phyloP scores from a whole-genome alignment of 2,329 filamentous ascomycete species.

The Claviceps quebecensis region DNA sequence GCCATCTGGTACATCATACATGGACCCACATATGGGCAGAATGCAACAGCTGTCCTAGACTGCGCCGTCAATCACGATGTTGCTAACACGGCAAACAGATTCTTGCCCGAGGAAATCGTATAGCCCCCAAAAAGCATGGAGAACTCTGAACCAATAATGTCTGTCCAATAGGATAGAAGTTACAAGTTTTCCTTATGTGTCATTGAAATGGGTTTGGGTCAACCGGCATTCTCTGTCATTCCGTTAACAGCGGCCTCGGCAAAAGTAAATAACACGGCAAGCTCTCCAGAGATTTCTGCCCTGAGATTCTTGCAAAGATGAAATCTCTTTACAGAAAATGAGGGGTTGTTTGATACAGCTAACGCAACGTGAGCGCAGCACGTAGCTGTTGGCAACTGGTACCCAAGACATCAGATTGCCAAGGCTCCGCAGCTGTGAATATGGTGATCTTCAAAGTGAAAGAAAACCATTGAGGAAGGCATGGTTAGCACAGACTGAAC shows the following conservation, averaged over 20 bases:
- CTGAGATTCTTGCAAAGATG: background rate
- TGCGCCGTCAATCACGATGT: too few species aligned
- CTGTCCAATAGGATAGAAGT: too few species aligned
- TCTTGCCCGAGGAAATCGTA: too few species aligned
- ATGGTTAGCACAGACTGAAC: background rate
- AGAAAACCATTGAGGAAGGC: background rate
- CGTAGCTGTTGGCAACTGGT: background rate
- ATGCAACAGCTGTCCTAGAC: too few species aligned
- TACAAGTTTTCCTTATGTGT: too few species aligned
- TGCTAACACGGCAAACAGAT: too few species aligned
- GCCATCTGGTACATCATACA: too few species aligned
- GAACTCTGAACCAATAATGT: too few species aligned
- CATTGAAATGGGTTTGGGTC: too few species aligned
- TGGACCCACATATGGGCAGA: too few species aligned
- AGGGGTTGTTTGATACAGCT: background rate
- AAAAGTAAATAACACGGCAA: background rate
- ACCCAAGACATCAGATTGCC: background rate
- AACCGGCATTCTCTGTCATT: background rate
- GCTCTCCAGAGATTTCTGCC: too few species aligned
- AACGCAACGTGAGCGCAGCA: background rate
- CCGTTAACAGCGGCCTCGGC: background rate
- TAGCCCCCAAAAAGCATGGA: too few species aligned
- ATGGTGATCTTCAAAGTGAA: background rate
- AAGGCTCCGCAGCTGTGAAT: background rate
- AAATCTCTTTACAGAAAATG: background rate